phyloP scores from a whole-genome alignment of 495 filamentous ascomycete species.

The Annulohypoxylon maeteangense region DNA sequence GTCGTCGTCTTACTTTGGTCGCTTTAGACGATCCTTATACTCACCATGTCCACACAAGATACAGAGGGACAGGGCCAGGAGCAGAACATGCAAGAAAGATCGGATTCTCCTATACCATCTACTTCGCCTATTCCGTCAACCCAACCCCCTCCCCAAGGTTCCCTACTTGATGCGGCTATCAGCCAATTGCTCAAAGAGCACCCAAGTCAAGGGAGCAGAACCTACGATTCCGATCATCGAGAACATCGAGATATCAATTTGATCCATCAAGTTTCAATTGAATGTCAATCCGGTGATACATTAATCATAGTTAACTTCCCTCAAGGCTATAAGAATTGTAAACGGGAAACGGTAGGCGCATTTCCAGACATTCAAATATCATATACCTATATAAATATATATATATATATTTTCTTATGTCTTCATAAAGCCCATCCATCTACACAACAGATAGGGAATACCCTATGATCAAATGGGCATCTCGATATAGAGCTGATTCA shows the following conservation, averaged over 20 bases:
- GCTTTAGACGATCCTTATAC: background rate
- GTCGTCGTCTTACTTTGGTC: background rate
- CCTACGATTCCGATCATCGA: conserved; percentile 13
- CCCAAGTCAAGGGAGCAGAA: background rate
- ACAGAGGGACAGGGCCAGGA: background rate
- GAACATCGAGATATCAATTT: conserved; percentile 34
- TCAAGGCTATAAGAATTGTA: conserved; percentile 44
- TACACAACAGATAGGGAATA: background rate
- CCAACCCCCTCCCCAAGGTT: background rate
- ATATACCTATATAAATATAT: background rate
- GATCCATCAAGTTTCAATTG: conserved; percentile 43
- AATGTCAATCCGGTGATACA: conserved; percentile 61
- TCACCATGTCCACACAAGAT: conserved; percentile 4
- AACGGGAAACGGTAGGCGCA: conserved; percentile 38
- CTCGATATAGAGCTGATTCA: conserved; percentile 15
- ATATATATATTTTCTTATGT: background rate
- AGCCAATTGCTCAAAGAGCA: conserved; percentile 23
- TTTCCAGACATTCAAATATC: background rate
- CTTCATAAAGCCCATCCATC: background rate
- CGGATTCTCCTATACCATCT: background rate
- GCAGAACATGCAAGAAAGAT: background rate
- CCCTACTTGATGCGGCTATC: conserved; percentile 25
- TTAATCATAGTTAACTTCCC: conserved; percentile 65
- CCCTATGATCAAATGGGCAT: background rate
- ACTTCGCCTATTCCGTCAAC: background rate